Evolutionary conservation across 2,329 filamentous ascomycete genomes (phyloP), one percentile per base, ranked within the genome.

Genomic region (Elsinoe fawcettii): DNA sequence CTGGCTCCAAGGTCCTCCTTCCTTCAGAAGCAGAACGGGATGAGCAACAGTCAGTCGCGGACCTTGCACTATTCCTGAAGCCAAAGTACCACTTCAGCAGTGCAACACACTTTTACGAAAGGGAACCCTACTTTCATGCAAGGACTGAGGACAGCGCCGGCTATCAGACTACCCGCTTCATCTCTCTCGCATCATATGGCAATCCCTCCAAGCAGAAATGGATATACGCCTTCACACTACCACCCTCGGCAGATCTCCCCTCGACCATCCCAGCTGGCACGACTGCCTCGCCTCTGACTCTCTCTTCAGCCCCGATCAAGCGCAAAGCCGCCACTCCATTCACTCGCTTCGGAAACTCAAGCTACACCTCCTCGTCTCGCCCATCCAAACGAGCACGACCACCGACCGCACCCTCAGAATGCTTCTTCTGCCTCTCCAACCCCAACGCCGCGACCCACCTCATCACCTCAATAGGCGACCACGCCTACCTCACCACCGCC

Each of bases 361-460:
- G 43, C 66, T 65, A 64, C 61, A 32, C 58, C 36, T 47, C 56
- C 47, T 57, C 56, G 46, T 57, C 60, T n/a, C 47, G 60, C 14
- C 47, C 65, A 7, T 64, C 71, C 61, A 76, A 77, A 60, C 67
- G 58, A 34, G 72, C 30, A 66, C 66, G 27, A 67, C 67, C 70
- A 4, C 71, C 74, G 3, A 65, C 73, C 16, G 65, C 65, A 0
- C 90, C 89, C 1, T 85, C 86, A 55, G 81, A 86, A 66, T 99
- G 93, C 74, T 99, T 93, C 77, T 97, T 99, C 75, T 99, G 93
- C 69, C 79, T 99, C 9, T 91, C 89, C 5, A 96, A 95, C 70
- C 83, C 87, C 5, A 87, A 86, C 60, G 77, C 93, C 44, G 87
- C 88, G 55, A 86, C 86, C 1, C 92, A 99, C 72, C 87, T 99